Percentiles rank a stretch among this genome's conserved stretches.
phyloP scores from a whole-genome alignment of 805 yeast genomes.

The Candida xiaguanensis region DNA sequence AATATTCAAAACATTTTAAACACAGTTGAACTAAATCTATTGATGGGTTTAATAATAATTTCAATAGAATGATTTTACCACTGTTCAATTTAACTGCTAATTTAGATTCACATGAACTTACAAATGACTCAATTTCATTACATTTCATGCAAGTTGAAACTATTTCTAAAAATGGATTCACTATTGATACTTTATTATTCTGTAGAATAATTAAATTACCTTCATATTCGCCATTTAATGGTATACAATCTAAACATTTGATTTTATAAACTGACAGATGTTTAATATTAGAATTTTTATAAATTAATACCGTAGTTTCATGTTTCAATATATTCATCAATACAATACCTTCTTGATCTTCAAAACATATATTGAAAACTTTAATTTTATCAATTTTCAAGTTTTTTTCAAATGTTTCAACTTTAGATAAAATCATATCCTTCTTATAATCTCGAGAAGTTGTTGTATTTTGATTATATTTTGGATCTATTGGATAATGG shows the following conservation, averaged over 20 bases:
- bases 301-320: conserved; percentile 50
- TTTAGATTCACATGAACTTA: conserved; percentile 25
- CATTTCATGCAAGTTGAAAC: conserved; percentile 21
- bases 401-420: conserved; percentile 38
- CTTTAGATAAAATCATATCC: conserved; percentile 66
- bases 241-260: conserved; percentile 35
- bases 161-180: conserved; percentile 57
- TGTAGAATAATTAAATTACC: conserved; percentile 46
- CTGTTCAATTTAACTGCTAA: conserved; percentile 21
- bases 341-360: conserved; percentile 60
- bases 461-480: conserved; percentile 12
- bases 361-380: conserved; percentile 29
- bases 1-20: conserved; percentile 46
- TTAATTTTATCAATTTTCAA: conserved; percentile 29
- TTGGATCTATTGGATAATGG: conserved; percentile 21
- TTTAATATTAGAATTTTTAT: conserved; percentile 29
- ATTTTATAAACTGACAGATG: conserved; percentile 29
- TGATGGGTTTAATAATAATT: conserved; percentile 43
- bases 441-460: conserved; percentile 45
- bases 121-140: conserved; percentile 19
- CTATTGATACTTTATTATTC: conserved; percentile 33
- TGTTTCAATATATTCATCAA: conserved; percentile 42
- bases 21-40: conserved; percentile 41
- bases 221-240: conserved; percentile 32
- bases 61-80: conserved; percentile 22